A percentile compares a stretch with the other conserved stretches of the same genome.
These are phyloP conservation scores for Epichloe coenophiala DNA, from an alignment of 2,329 filamentous ascomycete species.

Conservation along the genomic window DNA sequence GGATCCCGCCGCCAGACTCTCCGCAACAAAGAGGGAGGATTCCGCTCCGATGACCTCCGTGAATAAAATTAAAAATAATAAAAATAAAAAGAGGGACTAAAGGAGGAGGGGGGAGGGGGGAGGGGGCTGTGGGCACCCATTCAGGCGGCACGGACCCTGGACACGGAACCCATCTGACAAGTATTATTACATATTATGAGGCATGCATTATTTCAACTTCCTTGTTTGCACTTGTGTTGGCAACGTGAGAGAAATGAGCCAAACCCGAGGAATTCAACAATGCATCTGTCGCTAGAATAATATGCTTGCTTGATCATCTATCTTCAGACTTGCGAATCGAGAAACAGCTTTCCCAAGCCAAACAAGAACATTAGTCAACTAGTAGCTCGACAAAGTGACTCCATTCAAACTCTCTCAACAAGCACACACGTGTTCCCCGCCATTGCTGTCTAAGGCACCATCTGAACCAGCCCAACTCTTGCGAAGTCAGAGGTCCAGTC, in stretches of 20 bases:
- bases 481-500: not conserved
- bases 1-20: not conserved
- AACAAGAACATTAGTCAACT: not conserved
- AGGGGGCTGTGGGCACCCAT: not conserved
- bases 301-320: not conserved
- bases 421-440: constrained; percentile 4
- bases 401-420: constrained; percentile 2
- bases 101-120: not conserved
- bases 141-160: too few relatives aligned
- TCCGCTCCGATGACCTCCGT: not conserved
- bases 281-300: constrained; percentile 1
- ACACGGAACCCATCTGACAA: too few relatives aligned
- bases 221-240: too few relatives aligned
- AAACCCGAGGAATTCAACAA: not conserved
- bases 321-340: not conserved
- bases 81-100: not conserved
- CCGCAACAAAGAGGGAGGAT: constrained; percentile 1
- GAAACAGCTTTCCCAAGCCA: constrained; percentile 10
- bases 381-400: not conserved
- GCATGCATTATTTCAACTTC: too few relatives aligned
- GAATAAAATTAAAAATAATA: not conserved
- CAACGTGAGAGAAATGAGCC: not conserved
- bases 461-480: not conserved
- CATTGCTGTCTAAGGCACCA: not conserved
- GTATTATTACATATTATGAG: too few relatives aligned